These are phyloP conservation scores for Vitellaria paradoxa DNA, from an alignment of 179 eudicot species.

Conservation along the genomic window DNA sequence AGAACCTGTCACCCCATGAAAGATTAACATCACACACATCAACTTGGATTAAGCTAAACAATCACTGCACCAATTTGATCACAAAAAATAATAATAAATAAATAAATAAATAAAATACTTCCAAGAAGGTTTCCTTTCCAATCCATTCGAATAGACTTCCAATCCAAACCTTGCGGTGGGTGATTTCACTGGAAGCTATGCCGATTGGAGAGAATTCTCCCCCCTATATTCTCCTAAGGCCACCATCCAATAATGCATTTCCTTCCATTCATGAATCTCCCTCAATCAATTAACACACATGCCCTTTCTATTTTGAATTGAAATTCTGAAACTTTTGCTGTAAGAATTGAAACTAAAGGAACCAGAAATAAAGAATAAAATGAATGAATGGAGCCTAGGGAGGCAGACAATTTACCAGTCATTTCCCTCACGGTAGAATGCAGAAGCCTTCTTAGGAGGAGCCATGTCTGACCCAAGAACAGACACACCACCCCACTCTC, in stretches of 20 bases:
- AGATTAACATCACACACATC: conserved; percentile 20
- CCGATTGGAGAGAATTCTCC: no score
- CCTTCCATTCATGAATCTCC: conserved; percentile 9
- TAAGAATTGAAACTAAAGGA: neutral
- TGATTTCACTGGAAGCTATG: no score
- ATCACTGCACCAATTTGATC: neutral
- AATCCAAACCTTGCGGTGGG: no score
- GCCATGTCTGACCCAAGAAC: conserved; percentile 32
- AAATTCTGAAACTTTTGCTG: neutral
- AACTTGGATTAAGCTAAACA: neutral
- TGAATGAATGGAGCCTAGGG: conserved; percentile 13
- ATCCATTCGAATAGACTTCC: neutral
- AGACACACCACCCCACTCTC: neutral
- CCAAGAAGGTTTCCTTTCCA: neutral
- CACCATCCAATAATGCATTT: no score
- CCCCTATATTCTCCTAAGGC: no score
- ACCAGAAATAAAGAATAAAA: no score
- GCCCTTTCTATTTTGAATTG: no score
- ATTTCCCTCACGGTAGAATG: conserved; percentile 49
- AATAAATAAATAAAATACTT: neutral
- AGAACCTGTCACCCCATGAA: conserved; percentile 61
- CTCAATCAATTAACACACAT: neutral
- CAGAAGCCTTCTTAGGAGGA: conserved; percentile 50
- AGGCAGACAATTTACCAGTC: conserved; percentile 43
- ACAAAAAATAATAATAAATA: neutral